phyloP scores from a whole-genome alignment of 2,329 filamentous ascomycete genomes.

The Drechslerella coelobrocha region DNA sequence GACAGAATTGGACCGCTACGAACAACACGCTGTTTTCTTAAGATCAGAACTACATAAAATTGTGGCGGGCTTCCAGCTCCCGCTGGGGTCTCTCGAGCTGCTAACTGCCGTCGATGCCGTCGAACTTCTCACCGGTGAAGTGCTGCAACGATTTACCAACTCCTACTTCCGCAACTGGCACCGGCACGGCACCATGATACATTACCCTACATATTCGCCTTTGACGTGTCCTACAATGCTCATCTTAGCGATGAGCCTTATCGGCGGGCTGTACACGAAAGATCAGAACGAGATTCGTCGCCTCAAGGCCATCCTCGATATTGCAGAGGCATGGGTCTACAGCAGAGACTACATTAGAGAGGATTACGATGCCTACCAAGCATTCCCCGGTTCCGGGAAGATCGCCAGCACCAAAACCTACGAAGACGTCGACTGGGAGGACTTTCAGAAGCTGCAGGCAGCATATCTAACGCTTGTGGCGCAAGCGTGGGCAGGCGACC shows the following conservation, averaged over 20 bases:
- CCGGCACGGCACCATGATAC: constrained; percentile 40
- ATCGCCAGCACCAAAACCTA: constrained; percentile 12
- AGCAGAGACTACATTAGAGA: constrained; percentile 31
- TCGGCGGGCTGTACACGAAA: constrained; percentile 40
- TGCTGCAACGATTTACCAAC: constrained; percentile 36
- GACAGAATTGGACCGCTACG: constrained; percentile 38
- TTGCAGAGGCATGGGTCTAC: constrained; percentile 38
- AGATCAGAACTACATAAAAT: constrained; percentile 35
- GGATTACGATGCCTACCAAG: constrained; percentile 36
- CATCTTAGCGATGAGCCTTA: constrained; percentile 47
- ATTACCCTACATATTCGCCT: constrained; percentile 35
- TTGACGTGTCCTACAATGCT: constrained; percentile 27
- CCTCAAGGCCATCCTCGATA: constrained; percentile 24
- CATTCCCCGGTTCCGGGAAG: not conserved
- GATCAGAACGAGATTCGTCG: constrained; percentile 25
- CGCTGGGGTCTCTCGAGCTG: constrained; percentile 25
- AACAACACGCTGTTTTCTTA: constrained; percentile 27
- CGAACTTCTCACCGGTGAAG: constrained; percentile 31
- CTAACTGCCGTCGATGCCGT: constrained; percentile 20
- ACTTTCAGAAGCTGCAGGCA: constrained; percentile 44
- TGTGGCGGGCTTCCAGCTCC: constrained; percentile 27
- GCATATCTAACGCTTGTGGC: constrained; percentile 47
- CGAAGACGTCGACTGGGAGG: constrained; percentile 41
- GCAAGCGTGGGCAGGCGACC: constrained; percentile 42
- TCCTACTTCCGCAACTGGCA: constrained; percentile 46